Conservation (phyloP, 140 eudicot genomes). For the Stevia rebaudiana region DNA sequence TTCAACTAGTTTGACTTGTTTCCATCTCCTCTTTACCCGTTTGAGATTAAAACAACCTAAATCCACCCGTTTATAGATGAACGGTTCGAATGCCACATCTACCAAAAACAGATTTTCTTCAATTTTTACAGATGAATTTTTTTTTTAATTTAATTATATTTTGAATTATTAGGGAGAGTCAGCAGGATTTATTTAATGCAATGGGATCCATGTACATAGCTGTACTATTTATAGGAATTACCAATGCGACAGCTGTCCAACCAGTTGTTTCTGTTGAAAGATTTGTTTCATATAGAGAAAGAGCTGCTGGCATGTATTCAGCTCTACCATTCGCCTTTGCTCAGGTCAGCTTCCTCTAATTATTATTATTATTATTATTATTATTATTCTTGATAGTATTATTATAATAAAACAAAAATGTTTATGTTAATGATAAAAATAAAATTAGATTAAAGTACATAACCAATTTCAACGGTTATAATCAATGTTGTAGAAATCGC, state of each 20-base stretch:
- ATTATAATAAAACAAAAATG: too few relatives aligned
- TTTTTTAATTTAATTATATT: not conserved
- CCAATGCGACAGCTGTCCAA: constrained; percentile 56
- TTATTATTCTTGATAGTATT: too few relatives aligned
- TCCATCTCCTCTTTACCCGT: not conserved
- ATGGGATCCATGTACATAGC: constrained; percentile 73
- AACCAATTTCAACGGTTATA: too few relatives aligned
- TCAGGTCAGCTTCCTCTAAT: too few relatives aligned
- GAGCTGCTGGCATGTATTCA: constrained; percentile 81
- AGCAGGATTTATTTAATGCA: constrained; percentile 63
- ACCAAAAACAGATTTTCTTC: not conserved
- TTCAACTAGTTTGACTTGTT: not conserved
- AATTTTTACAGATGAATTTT: not conserved
- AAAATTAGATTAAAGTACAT: too few relatives aligned
- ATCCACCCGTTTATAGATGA: not conserved
- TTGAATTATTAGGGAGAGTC: constrained; percentile 47
- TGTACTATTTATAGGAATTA: constrained; percentile 54
- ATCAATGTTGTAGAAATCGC: too few relatives aligned
- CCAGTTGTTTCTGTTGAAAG: constrained; percentile 67
- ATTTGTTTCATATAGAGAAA: constrained; percentile 66
- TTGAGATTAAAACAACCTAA: constrained; percentile 1
- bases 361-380: too few relatives aligned
- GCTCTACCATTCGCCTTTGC: constrained; percentile 70
- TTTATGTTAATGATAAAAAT: too few relatives aligned
- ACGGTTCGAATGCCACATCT: not conserved